Percentiles rank a stretch among this genome's conserved stretches.
Evolutionary conservation across 2,329 filamentous ascomycete genomes (phyloP).

Genomic region (Chaetoscypha palmicola): DNA sequence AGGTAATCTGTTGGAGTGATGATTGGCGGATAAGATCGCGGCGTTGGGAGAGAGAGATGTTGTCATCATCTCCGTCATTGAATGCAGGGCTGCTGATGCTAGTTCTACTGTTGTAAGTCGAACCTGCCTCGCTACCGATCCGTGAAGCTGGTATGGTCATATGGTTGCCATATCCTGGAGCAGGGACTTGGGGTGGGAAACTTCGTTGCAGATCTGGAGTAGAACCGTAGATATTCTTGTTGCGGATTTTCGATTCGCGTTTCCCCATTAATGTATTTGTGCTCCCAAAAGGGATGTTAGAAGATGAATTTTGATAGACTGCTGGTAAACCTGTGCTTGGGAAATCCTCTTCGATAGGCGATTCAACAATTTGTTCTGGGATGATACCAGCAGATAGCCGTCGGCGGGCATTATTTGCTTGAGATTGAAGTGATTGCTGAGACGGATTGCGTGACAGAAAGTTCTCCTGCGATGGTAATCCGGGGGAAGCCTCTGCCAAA

Average conservation of each 20-base stretch:
- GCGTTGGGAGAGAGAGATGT: constrained; percentile 51
- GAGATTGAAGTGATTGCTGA: constrained; percentile 8
- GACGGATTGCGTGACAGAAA: constrained; percentile 12
- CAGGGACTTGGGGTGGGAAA: constrained; percentile 21
- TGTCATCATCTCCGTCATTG: constrained; percentile 46
- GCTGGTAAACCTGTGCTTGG: constrained; percentile 13
- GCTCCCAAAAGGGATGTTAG: constrained; percentile 22
- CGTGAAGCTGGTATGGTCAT: constrained; percentile 10
- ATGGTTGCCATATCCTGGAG: constrained; percentile 4
- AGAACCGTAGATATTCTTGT: constrained; percentile 18
- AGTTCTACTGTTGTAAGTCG: constrained; percentile 30
- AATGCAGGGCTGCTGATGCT: constrained; percentile 23
- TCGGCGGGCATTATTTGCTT: constrained; percentile 16
- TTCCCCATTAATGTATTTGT: constrained; percentile 45
- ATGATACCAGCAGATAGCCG: constrained; percentile 31
- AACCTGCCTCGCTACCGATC: constrained; percentile 37
- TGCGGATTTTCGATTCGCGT: constrained; percentile 44
- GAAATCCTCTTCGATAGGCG: constrained; percentile 30
- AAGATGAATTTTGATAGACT: constrained; percentile 11
- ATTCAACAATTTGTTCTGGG: constrained; percentile 31
- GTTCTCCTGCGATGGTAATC: constrained; percentile 6
- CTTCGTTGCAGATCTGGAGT: constrained; percentile 9
- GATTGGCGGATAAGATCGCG: constrained; percentile 16
- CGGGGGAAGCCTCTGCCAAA: constrained; percentile 5
- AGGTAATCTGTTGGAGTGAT: constrained; percentile 20